phyloP scores from a whole-genome alignment of 2,329 filamentous ascomycete genomes.

The Aschersonia sp. region DNA sequence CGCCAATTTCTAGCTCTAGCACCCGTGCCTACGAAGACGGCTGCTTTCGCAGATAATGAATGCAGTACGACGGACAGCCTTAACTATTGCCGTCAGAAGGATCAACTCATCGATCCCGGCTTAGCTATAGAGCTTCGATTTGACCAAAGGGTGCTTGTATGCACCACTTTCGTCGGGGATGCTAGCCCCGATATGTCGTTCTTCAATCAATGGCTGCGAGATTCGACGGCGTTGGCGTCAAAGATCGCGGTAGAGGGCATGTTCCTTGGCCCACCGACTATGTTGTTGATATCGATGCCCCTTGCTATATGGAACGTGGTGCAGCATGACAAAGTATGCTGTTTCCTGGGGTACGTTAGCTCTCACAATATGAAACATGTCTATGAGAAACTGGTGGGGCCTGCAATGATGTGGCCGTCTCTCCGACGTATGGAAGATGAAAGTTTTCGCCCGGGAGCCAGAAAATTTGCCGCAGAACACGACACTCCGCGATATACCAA shows the following conservation, averaged over 20 bases:
- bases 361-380: slow-evolving; percentile 53
- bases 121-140: slow-evolving; percentile 41
- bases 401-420: slow-evolving; percentile 26
- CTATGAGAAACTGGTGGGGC: slow-evolving; percentile 42
- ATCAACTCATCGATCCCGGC: slow-evolving; percentile 29
- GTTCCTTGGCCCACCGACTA: slow-evolving; percentile 52
- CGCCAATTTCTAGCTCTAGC: slow-evolving; percentile 37
- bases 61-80: slow-evolving; percentile 10
- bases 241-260: slow-evolving; percentile 52
- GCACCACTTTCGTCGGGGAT: slow-evolving; percentile 52
- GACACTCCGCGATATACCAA: too few relatives aligned
- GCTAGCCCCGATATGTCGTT: slow-evolving; percentile 51
- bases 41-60: slow-evolving; percentile 14
- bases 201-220: slow-evolving; percentile 52
- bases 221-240: slow-evolving; percentile 37
- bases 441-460: slow-evolving; percentile 38
- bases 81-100: slow-evolving; percentile 13
- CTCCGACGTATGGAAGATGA: slow-evolving; percentile 42
- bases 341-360: slow-evolving; percentile 48
- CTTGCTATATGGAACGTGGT: slow-evolving; percentile 48
- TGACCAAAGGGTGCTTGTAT: slow-evolving; percentile 49
- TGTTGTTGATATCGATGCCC: slow-evolving; percentile 52
- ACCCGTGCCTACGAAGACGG: slow-evolving; percentile 22
- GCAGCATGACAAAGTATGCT: slow-evolving; percentile 52
- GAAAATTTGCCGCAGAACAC: slow-evolving; percentile 7